phyloP scores from a whole-genome alignment of 306 rosid species.

The Carpinus viminea region DNA sequence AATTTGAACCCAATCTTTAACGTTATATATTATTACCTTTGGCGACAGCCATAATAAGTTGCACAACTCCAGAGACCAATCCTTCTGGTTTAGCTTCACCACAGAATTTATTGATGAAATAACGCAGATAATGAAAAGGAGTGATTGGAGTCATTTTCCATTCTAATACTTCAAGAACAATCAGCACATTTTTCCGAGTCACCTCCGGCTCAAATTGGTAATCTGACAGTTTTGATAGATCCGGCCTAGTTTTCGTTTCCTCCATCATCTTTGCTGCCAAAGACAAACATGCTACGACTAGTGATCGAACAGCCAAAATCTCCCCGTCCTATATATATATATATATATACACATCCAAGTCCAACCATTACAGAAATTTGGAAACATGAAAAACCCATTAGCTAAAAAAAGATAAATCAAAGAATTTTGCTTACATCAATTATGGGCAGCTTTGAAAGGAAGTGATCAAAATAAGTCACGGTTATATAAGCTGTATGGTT shows the following conservation, averaged over 20 bases:
- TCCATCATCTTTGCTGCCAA: constrained; percentile 96
- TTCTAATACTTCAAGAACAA: constrained; percentile 65
- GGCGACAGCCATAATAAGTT: constrained; percentile 44
- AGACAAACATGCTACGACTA: constrained; percentile 73
- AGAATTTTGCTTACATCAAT: constrained; percentile 54
- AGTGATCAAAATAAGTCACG: constrained; percentile 69
- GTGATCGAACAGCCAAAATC: constrained; percentile 66
- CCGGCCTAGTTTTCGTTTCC: constrained; percentile 47
- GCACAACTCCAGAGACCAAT: constrained; percentile 49
- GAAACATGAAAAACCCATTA: constrained; percentile 5
- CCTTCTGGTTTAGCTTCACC: constrained; percentile 39
- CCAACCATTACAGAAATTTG: neutral
- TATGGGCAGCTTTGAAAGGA: constrained; percentile 57
- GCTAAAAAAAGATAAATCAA: neutral
- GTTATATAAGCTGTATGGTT: constrained; percentile 67
- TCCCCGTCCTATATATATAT: constrained; percentile 52
- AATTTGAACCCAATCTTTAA: neutral
- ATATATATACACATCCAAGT: constrained; percentile 21
- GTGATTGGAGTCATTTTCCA: constrained; percentile 82
- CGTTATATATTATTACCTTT: constrained; percentile 50
- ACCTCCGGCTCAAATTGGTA: constrained; percentile 12
- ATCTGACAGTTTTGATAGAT: constrained; percentile 51
- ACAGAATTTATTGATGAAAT: constrained; percentile 57
- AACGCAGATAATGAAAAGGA: constrained; percentile 73
- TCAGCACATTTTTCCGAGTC: constrained; percentile 67